Evolutionary conservation across 306 rosid genomes (phyloP).

Genomic region (Begonia masoniana): DNA sequence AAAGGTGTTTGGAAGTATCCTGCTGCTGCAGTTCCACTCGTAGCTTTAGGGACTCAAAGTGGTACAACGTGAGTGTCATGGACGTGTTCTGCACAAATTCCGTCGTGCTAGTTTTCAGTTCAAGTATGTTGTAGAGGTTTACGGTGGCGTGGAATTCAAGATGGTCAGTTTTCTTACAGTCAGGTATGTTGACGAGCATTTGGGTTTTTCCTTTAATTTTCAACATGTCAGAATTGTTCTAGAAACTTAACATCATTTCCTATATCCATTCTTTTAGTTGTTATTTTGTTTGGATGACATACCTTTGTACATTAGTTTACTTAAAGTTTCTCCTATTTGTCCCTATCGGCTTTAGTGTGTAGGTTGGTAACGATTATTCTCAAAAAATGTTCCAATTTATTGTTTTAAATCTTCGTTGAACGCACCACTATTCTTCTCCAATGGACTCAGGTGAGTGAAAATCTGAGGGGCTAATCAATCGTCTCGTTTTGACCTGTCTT

Average conservation of each 20-base stretch:
- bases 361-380: neutral
- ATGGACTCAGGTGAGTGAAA: conserved; percentile 70
- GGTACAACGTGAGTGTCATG: conserved; percentile 75
- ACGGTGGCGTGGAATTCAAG: conserved; percentile 98
- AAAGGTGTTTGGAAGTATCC: conserved; percentile 93
- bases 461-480: conserved; percentile 86
- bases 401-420: conserved; percentile 3
- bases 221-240: neutral
- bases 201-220: neutral
- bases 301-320: too few species aligned
- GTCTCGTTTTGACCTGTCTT: conserved; percentile 74
- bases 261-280: too few species aligned
- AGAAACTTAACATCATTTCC: neutral
- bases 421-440: neutral
- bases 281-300: neutral
- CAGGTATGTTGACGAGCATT: conserved; percentile 35
- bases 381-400: neutral
- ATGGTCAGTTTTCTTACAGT: conserved; percentile 80
- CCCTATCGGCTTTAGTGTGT: neutral
- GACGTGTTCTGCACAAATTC: conserved; percentile 97
- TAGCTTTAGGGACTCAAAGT: conserved; percentile 90
- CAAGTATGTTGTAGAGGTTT: conserved; percentile 80
- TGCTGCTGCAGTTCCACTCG: conserved; percentile 93
- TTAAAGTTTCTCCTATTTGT: neutral
- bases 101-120: conserved; percentile 62